Evolutionary conservation across 345 rosid species (phyloP), one percentile per base, ranked within the genome.

Genomic region (Rhodamnia argentea): DNA sequence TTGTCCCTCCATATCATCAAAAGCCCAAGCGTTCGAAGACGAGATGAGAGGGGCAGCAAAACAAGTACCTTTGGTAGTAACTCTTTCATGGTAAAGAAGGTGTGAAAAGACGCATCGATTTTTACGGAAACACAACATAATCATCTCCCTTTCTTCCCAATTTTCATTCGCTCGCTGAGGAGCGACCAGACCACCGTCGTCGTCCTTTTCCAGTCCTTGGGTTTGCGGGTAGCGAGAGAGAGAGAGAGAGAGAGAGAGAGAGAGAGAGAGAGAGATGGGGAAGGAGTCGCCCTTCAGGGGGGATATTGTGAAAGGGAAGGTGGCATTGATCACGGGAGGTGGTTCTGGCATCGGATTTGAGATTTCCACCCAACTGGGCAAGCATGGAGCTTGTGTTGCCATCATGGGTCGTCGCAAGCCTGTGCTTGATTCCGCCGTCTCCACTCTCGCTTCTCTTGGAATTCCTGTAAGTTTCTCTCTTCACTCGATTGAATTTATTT

Each of bases 271-370:
- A 53, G 56, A 56, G 52, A 60, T 50, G 53, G 37, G 11, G 13
- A 93, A 91, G 96, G 94, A 92, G 85, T 95, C 98, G 52, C 95
- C 98, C 20, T 95, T 94, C 92, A 94, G 90, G 85, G 89, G 86
- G 27, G 92, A 91, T 87, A 82, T 90, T 12, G 81, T 94, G 81
- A 90, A 88, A 85, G 98, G 96, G 7, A 90, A 93, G 75, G 95
- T 94, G 16, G 95, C 91, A 74, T 90, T 94, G 87, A 87, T 95
- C 56, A 95, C 98, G 51, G 98, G 98, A n/a, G 98, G 97, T 18
- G 97, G 97, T 20, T 95, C 98, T 4, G 98, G 98, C 23, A 95
- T 95, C 64, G 98, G 98, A n/a, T 95, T 92, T 83, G 97, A 93
- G 93, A 92, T 95, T 85, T 90, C 93, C 14, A 88, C 91, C 60